Base-by-base conservation (phyloP, 1,284 basidiomycete genomes). In the Malassezia restricta region DNA sequence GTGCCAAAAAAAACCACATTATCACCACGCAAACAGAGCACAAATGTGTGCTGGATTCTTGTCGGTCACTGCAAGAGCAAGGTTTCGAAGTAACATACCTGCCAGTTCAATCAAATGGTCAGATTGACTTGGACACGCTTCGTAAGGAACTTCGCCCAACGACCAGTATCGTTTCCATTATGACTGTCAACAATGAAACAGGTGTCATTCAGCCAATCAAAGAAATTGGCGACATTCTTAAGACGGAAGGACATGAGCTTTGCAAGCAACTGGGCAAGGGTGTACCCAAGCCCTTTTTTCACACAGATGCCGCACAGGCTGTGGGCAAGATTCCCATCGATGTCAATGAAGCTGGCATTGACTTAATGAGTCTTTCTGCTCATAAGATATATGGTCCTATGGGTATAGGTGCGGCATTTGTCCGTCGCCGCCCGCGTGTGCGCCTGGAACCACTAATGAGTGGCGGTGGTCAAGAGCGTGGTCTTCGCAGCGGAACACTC, bases 301-400 rank as follows among this genome's bases (percentile, higher is more conserved):
- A 99, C 76, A 92, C 94, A 20, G 94, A 99, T 74, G 92, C 87
- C 15, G 94, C 94, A 0, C 94, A 99, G 75, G 92, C 91, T 4
- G 82, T 83, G 11, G 92, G 94, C 47, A 73, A 73, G 58, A 71
- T 73, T 35, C 59, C 61, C 14, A 58, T 73, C 43, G 85, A 96
- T 73, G 94, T 99, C 50, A 91, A 98, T 71, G 89, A 85, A 64
- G 84, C 89, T 81, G 89, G 91, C 68, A 81, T 98, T 53, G 94
- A 99, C 76, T 78, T 95, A 51, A 83, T 98, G 83, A 90, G 86
- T 61, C 86, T 99, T 53, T 92, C 88, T 5, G 91, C 87, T 5
- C 94, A 99, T 79, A 99, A 99, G 77, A 76, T 99, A 14, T 99
- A 99, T 75, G 94, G 94, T 2, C 94, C 94, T 5, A 99, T 98